Evolutionary conservation across 768 basidiomycete genomes (phyloP), one percentile per base, ranked within the genome.

Genomic region (Tricholoma matsutake): DNA sequence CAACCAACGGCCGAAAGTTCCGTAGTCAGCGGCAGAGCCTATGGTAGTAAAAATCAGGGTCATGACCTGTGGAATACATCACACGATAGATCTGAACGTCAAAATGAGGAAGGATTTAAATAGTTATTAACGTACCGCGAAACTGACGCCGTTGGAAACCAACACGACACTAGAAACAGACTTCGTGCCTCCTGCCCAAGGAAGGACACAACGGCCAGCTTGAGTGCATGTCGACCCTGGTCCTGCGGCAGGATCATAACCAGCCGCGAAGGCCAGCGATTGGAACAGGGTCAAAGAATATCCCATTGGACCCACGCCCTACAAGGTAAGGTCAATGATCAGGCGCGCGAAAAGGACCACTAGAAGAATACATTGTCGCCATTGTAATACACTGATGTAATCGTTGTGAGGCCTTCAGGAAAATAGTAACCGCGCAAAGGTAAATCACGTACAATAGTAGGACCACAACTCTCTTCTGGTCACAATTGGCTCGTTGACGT

Each of bases 1-100:
- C 8, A 93, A 71, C 89, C 91, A 93, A 13, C 88, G 84, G 18
- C 90, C 90, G 66, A 93, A 91, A 4, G 75, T 80, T 4, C 88
- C 87, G 63, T 89, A 91, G 68, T 91, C 89, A 0, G 87, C 88
- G 3, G 86, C 85, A 20, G 85, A 86, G 31, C 87, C 86, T 43
- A 94, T 85, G 0, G 89, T 91, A 2, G 91, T 94, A 74, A 94
- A 92, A 52, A 93, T 84, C 32, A 81, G 63, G 0, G 92, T 92
- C 90, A 93, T 92, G 16, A 91, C 76, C 86, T 87, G 53, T 2
- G 22, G 16, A 25, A 41, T 9, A 18, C 5, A 58, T 54, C 22
- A 45, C 25, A 45, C 29, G 8, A 57, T 4, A 34, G 54, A 34
- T 18, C 22, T 39, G 47, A 16, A 18, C 54, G 35, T 25, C 9